A percentile compares a stretch with the other conserved stretches of the same genome.
Evolutionary conservation across 2,329 filamentous ascomycete species (phyloP).

Genomic region (Colletotrichum orchidophilum): DNA sequence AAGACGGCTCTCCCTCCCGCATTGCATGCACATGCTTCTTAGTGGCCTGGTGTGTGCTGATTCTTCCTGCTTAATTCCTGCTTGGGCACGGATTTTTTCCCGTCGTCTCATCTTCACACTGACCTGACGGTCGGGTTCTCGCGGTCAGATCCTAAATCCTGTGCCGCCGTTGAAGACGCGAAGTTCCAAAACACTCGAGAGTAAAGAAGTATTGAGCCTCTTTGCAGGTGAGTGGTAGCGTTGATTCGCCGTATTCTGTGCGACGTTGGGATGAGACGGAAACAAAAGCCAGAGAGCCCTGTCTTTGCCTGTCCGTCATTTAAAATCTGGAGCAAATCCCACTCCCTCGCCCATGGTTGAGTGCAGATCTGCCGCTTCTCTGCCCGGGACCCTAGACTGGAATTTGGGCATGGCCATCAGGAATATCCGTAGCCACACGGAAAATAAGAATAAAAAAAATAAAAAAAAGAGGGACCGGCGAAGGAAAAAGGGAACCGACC

Average conservation of each 20-base stretch:
- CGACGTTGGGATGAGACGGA: conserved; percentile 6
- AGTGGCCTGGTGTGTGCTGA: conserved; percentile 2
- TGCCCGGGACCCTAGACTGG: conserved; percentile 21
- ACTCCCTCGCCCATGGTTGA: neutral
- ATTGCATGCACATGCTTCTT: conserved; percentile 1
- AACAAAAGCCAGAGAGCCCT: neutral
- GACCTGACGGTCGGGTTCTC: conserved; percentile 15
- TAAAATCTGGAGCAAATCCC: conserved; percentile 11
- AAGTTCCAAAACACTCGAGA: neutral
- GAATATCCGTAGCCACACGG: neutral
- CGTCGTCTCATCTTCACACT: conserved; percentile 30
- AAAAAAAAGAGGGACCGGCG: neutral
- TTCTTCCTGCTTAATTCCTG: neutral
- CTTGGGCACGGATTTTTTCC: conserved; percentile 20
- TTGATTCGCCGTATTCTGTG: neutral
- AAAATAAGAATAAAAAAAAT: neutral
- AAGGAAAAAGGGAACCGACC: conserved; percentile 11
- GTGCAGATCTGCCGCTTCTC: conserved; percentile 27
- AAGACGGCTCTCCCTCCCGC: neutral
- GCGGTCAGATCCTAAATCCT: conserved; percentile 14
- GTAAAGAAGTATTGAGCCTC: neutral
- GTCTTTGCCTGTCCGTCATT: conserved; percentile 5
- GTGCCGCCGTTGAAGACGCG: neutral
- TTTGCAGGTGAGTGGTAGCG: conserved; percentile 21
- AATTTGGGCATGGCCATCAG: neutral